A percentile compares a stretch with the other conserved stretches of the same genome.
Evolutionary conservation across 2,329 filamentous ascomycete genomes (phyloP).

Genomic region (Colletotrichum phormii): DNA sequence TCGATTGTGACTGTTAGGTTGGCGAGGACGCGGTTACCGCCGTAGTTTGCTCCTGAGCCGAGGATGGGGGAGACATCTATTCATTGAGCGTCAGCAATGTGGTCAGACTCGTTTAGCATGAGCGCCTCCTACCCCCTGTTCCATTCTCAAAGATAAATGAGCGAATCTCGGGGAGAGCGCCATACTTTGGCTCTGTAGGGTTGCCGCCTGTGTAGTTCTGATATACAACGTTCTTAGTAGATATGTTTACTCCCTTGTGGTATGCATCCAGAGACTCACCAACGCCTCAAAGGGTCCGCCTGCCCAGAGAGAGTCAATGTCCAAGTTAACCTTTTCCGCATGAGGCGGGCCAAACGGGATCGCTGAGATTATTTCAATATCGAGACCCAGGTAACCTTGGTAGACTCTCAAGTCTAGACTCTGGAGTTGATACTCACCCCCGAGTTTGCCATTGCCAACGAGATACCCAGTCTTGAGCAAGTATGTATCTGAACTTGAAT

Average conservation of each 20-base stretch:
- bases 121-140: slow-evolving; percentile 52
- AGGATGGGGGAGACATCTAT: slow-evolving; percentile 51
- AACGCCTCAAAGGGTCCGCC: slow-evolving; percentile 59
- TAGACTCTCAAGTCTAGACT: neutral
- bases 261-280: slow-evolving; percentile 41
- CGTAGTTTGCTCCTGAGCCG: slow-evolving; percentile 54
- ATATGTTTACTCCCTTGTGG: neutral
- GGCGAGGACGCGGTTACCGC: slow-evolving; percentile 58
- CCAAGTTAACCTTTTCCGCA: slow-evolving; percentile 56
- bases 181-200: slow-evolving; percentile 47
- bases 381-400: too few relatives aligned
- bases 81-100: neutral
- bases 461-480: slow-evolving; percentile 53
- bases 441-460: slow-evolving; percentile 61
- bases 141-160: slow-evolving; percentile 60
- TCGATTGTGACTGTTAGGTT: slow-evolving; percentile 56
- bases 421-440: slow-evolving; percentile 44
- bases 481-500: slow-evolving; percentile 18
- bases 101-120: fast-evolving
- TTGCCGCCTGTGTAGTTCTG: slow-evolving; percentile 61
- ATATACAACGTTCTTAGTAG: neutral
- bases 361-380: slow-evolving; percentile 39
- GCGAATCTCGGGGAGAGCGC: slow-evolving; percentile 54
- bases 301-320: slow-evolving; percentile 62
- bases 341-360: slow-evolving; percentile 57